Base-by-base conservation (phyloP, 2,329 filamentous ascomycete species). In the Meredithiella fracta region DNA sequence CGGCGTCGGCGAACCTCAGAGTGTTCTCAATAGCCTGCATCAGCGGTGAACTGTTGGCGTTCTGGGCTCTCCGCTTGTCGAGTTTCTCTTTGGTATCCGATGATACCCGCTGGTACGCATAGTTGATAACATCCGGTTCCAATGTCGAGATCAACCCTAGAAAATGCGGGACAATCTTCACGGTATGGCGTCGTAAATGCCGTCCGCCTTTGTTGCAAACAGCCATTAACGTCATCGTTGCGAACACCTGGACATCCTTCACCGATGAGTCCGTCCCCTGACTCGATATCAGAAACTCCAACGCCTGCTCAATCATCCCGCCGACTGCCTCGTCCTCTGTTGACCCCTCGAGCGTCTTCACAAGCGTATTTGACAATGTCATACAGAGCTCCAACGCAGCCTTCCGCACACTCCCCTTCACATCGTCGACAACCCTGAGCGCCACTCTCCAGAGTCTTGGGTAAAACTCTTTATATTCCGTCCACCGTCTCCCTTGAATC, bases 351-450 rank as follows among this genome's bases (percentile, higher is more conserved):
- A 96, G 76, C 59, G 89, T 86, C 26, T 89, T 82, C 2, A 94
- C 87, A 14, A 97, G 76, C 15, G 86, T 85, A 54, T 86, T 89
- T 1, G 89, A 94, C 37, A 98, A 74, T 0, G 82, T 80, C 66
- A 90, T 83, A 63, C 90, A 94, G 3, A 98, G 75, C 59, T 82
- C 82, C 49, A 89, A 75, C 1, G 92, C 92, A 1, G 89, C 85
- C 37, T 78, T 75, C 53, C 92, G 79, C 3, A 98, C 92, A 1
- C 85, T 89, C 6, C 84, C 85, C 66, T 98, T 98, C 67, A 97
- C 94, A 66, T 98, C 92, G 66, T 98, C 92, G 4, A 97, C 73
- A 0, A 98, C 89, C 64, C 88, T 94, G 67, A 97, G 85, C 0
- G 88, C 85, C 26, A 85, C 80, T 9, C 78, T 79, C 84, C 92